A percentile compares a stretch with the other conserved stretches of the same genome.
These are phyloP conservation scores for Celoporthe dispersa DNA, from an alignment of 2,329 filamentous ascomycete genomes.

Conservation along the genomic window DNA sequence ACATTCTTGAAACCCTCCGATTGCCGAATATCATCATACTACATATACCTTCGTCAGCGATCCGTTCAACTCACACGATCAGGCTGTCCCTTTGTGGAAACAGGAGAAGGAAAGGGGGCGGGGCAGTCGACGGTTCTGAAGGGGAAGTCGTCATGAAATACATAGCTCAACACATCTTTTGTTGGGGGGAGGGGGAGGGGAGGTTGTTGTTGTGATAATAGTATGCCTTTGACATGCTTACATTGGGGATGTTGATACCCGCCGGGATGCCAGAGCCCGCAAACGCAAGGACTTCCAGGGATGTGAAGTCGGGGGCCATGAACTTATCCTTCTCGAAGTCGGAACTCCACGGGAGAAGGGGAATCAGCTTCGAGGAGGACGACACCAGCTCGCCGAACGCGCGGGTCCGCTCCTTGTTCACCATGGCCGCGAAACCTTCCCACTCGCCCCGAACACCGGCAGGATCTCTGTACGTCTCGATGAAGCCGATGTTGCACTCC, in stretches of 20 bases:
- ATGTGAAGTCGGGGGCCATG: slow-evolving; percentile 93
- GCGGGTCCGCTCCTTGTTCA: slow-evolving; percentile 88
- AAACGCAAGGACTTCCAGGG: slow-evolving; percentile 88
- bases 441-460: slow-evolving; percentile 81
- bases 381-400: slow-evolving; percentile 86
- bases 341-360: slow-evolving; percentile 82
- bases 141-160: background rate
- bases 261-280: slow-evolving; percentile 69
- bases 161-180: background rate
- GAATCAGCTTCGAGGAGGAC: slow-evolving; percentile 81
- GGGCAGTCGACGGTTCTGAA: too few species aligned
- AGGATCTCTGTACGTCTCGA: slow-evolving; percentile 85
- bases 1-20: slow-evolving; percentile 91
- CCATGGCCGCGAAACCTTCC: slow-evolving; percentile 81
- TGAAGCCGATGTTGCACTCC: slow-evolving; percentile 81
- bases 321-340: slow-evolving; percentile 98
- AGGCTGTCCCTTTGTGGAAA: background rate
- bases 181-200: too few species aligned
- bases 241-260: slow-evolving; percentile 70
- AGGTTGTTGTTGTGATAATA: too few species aligned
- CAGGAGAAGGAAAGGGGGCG: too few species aligned
- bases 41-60: background rate
- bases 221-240: background rate
- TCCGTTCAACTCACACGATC: background rate
- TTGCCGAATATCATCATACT: slow-evolving; percentile 77